Conservation (phyloP, 1,284 basidiomycete species). For the Lignosus rhinocerotis region DNA sequence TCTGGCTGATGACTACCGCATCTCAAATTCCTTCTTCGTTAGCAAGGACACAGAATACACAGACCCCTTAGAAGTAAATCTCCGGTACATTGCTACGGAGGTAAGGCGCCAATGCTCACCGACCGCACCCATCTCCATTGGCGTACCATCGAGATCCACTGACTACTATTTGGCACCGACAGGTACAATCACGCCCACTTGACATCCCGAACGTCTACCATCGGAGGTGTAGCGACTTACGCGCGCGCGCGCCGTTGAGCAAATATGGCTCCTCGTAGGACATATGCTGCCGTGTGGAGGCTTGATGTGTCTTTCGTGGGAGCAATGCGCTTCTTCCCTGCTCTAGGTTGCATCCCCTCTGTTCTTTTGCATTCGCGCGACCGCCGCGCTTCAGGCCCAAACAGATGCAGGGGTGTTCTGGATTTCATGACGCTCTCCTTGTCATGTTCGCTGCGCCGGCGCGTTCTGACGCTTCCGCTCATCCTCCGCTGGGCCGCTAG, state of each 20-base stretch:
- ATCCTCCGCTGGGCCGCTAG: background rate
- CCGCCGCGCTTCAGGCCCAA: slow-evolving; percentile 7
- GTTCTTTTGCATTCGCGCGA: background rate
- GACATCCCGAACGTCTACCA: background rate
- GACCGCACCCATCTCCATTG: too few species aligned
- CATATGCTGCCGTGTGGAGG: background rate
- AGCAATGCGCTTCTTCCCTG: background rate
- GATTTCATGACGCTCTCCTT: background rate
- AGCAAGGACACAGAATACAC: too few species aligned
- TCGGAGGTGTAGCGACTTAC: background rate
- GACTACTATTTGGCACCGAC: background rate
- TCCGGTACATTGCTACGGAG: too few species aligned
- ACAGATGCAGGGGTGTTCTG: background rate
- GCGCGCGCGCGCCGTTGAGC: background rate
- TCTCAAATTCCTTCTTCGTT: too few species aligned
- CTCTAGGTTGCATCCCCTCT: background rate
- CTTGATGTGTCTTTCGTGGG: background rate
- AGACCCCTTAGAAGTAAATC: too few species aligned
- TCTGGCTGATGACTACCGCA: too few species aligned
- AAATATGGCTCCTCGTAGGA: background rate
- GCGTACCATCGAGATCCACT: background rate
- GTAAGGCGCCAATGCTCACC: too few species aligned
- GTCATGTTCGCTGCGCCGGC: background rate
- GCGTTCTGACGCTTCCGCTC: background rate
- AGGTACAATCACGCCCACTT: background rate